Evolutionary conservation across 2,329 filamentous ascomycete species (phyloP).

Genomic region (Ophiostoma australiae): DNA sequence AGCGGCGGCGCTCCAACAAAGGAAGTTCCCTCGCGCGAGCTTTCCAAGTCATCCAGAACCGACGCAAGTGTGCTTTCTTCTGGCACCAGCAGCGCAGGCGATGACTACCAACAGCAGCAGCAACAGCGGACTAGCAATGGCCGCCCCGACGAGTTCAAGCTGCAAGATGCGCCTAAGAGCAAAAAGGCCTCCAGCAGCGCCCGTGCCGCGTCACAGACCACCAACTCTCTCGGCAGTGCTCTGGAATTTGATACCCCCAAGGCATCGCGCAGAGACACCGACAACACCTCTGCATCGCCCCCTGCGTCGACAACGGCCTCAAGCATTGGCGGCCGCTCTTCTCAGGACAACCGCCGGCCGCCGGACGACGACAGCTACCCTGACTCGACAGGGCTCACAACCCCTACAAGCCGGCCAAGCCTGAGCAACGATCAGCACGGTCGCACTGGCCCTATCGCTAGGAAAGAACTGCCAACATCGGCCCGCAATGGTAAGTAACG

Average conservation of each 20-base stretch:
- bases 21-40: conserved; percentile 46
- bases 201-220: conserved; percentile 44
- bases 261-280: conserved; percentile 39
- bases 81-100: conserved; percentile 33
- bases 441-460: conserved; percentile 49
- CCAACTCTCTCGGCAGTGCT: conserved; percentile 30
- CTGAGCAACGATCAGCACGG: conserved; percentile 41
- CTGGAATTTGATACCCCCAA: conserved; percentile 37
- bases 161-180: conserved; percentile 74
- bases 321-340: conserved; percentile 46
- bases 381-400: conserved; percentile 34
- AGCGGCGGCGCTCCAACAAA: conserved; percentile 46
- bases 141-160: conserved; percentile 61
- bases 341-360: conserved; percentile 51
- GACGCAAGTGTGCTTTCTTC: conserved; percentile 36
- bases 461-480: conserved; percentile 57
- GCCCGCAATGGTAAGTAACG: conserved; percentile 42
- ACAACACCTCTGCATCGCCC: conserved; percentile 37
- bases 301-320: conserved; percentile 29
- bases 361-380: conserved; percentile 50
- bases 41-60: conserved; percentile 42
- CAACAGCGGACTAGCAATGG: conserved; percentile 35
- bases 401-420: conserved; percentile 39
- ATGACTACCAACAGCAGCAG: conserved; percentile 33
- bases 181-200: conserved; percentile 43